These are phyloP conservation scores for Nidularia pulvinata DNA, from an alignment of 768 basidiomycete genomes.

Conservation along the genomic window DNA sequence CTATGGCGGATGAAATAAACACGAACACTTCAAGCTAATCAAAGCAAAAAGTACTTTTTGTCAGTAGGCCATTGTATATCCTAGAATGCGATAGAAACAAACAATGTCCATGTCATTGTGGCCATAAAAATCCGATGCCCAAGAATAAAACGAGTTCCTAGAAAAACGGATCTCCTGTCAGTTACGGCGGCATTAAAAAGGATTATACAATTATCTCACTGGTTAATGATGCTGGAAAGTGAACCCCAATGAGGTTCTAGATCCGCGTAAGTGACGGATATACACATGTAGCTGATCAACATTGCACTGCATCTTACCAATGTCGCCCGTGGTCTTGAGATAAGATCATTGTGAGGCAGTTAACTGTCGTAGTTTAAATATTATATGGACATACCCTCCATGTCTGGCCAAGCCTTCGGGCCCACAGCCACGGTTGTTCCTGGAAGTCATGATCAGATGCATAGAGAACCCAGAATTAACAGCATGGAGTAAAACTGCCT, in stretches of 20 bases:
- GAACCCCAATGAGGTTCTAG: constrained; percentile 42
- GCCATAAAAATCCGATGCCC: constrained; percentile 66
- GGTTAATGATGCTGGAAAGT: constrained; percentile 51
- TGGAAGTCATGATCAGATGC: constrained; percentile 11
- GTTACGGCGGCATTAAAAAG: too few relatives aligned
- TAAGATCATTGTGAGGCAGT: too few relatives aligned
- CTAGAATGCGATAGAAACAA: constrained; percentile 9
- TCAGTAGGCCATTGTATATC: background rate
- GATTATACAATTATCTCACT: constrained; percentile 22
- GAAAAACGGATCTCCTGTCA: too few relatives aligned
- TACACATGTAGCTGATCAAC: constrained; percentile 53
- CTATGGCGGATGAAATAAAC: too few relatives aligned
- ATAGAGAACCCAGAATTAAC: background rate
- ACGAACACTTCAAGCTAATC: constrained; percentile 54
- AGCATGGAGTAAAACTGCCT: constrained; percentile 9
- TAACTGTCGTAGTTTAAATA: too few relatives aligned
- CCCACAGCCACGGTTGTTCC: constrained; percentile 70
- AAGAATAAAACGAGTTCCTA: constrained; percentile 66
- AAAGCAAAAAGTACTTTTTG: too few relatives aligned
- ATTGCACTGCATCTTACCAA: constrained; percentile 9
- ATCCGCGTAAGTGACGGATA: constrained; percentile 1
- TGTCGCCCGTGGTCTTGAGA: background rate
- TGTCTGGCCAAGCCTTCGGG: constrained; percentile 54
- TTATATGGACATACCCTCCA: constrained; percentile 46
- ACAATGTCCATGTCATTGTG: constrained; percentile 74